These are phyloP conservation scores for Alternaria dauci DNA, from an alignment of 2,329 filamentous ascomycete species.

Conservation along the genomic window DNA sequence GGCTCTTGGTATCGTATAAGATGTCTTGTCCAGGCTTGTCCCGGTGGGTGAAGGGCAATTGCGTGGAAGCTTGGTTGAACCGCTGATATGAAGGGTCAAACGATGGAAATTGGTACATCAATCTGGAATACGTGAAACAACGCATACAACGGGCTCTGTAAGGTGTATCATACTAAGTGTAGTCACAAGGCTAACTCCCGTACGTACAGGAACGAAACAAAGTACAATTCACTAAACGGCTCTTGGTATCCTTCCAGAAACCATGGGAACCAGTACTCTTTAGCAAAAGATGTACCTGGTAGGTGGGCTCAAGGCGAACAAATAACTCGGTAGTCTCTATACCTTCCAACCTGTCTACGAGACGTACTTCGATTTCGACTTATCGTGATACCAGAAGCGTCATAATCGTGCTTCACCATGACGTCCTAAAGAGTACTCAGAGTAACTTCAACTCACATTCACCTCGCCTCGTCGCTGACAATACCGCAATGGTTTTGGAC, in stretches of 20 bases:
- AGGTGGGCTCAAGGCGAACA: not conserved
- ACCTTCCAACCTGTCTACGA: not conserved
- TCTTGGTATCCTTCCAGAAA: too few relatives aligned
- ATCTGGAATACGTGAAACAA: conserved; percentile 3
- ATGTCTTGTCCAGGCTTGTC: conserved; percentile 36
- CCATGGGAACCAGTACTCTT: too few relatives aligned
- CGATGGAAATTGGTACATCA: not conserved
- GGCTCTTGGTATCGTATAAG: conserved; percentile 32
- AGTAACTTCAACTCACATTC: not conserved
- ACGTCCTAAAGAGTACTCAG: not conserved
- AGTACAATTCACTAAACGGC: not conserved
- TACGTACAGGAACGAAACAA: not conserved
- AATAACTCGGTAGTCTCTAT: not conserved
- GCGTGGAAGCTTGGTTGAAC: conserved; percentile 25
- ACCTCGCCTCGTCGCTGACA: not conserved
- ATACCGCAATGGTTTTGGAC: not conserved
- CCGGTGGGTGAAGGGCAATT: conserved; percentile 32
- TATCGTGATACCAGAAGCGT: not conserved
- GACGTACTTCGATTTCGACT: not conserved
- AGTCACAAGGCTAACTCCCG: not conserved
- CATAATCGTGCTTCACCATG: not conserved
- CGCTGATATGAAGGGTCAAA: conserved; percentile 13
- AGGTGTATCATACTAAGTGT: not conserved
- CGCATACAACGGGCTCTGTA: not conserved
- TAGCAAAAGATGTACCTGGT: not conserved